phyloP scores from a whole-genome alignment of 495 filamentous ascomycete species.

The Penicillium fimorum region DNA sequence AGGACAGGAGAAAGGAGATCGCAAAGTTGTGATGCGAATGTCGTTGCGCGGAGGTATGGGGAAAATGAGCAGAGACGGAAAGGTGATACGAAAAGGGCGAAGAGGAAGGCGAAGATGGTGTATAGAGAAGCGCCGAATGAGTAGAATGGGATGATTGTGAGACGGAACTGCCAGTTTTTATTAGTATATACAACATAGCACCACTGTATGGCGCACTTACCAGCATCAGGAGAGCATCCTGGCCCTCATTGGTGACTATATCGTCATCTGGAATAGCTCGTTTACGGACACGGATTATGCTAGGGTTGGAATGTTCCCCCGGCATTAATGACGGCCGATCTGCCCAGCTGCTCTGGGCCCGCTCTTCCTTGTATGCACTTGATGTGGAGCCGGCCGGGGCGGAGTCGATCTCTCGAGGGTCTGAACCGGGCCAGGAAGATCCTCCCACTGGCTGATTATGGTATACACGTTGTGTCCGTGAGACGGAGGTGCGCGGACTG shows the following conservation, averaged over 20 bases:
- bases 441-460: constrained; percentile 14
- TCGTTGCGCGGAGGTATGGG: constrained; percentile 36
- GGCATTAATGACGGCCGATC: constrained; percentile 45
- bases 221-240: constrained; percentile 43
- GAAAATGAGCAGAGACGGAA: constrained; percentile 43
- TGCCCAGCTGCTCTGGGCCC: constrained; percentile 35
- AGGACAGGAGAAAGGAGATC: constrained; percentile 43
- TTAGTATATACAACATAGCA: neutral
- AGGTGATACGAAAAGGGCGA: constrained; percentile 43
- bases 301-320: constrained; percentile 29
- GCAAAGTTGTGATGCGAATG: constrained; percentile 39
- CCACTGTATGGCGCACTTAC: constrained; percentile 21
- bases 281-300: constrained; percentile 32
- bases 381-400: constrained; percentile 30
- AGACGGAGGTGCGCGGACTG: constrained; percentile 21
- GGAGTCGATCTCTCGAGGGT: constrained; percentile 23
- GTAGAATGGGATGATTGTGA: constrained; percentile 49
- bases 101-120: constrained; percentile 42
- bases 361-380: constrained; percentile 36
- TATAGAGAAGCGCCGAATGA: constrained; percentile 43
- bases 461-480: constrained; percentile 19
- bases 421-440: constrained; percentile 18
- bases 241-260: constrained; percentile 24
- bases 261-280: constrained; percentile 29
- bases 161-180: constrained; percentile 41